phyloP scores from a whole-genome alignment of 1,139 yeast genomes.

The Suhomyces guaymorum region DNA sequence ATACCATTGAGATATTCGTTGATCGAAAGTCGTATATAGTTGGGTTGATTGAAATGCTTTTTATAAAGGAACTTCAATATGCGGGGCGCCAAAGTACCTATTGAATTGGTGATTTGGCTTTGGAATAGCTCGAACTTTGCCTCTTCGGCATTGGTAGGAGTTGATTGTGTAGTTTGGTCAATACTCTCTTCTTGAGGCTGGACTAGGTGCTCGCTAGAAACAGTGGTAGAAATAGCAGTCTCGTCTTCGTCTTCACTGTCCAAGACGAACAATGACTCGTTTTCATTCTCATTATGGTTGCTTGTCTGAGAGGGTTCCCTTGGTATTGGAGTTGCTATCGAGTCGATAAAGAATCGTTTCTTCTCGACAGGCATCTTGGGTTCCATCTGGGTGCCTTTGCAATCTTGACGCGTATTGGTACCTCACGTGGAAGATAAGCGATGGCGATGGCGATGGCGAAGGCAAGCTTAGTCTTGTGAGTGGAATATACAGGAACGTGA shows the following conservation, averaged over 20 bases:
- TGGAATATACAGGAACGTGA: no score
- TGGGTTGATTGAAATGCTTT: constrained; percentile 25
- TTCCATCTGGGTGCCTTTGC: background rate
- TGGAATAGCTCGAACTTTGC: constrained; percentile 20
- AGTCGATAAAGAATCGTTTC: constrained; percentile 13
- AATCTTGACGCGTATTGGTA: background rate
- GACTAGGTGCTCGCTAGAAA: no score
- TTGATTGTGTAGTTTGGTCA: no score
- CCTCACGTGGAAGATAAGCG: background rate
- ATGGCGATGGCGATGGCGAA: background rate
- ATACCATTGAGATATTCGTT: constrained; percentile 29
- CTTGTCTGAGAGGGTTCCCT: background rate
- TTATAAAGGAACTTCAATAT: constrained; percentile 22
- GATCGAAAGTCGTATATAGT: constrained; percentile 30
- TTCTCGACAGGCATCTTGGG: constrained; percentile 10
- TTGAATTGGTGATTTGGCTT: constrained; percentile 21
- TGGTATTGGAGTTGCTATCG: constrained; percentile 4
- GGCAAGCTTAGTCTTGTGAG: no score
- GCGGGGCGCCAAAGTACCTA: constrained; percentile 25
- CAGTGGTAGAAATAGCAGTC: no score
- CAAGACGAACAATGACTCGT: constrained; percentile 19
- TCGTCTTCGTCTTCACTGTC: constrained; percentile 19
- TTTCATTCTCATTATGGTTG: constrained; percentile 5
- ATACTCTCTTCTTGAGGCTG: no score
- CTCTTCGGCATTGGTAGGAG: constrained; percentile 1